Evolutionary conservation across 495 filamentous ascomycete genomes (phyloP).

Genomic region (Lasiosphaeria ovina): DNA sequence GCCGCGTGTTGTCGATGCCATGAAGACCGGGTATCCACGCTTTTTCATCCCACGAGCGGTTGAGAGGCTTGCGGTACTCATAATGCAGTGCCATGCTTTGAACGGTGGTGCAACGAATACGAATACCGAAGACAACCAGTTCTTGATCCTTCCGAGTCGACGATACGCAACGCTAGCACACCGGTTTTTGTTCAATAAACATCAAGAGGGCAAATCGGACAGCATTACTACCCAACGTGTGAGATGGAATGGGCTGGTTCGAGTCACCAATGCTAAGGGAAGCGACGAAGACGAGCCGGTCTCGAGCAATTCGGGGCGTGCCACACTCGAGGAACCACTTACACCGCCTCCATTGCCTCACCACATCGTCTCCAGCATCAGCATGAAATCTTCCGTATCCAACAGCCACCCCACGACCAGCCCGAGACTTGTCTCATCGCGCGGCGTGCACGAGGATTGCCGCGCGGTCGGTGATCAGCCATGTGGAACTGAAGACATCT

Average conservation of each 20-base stretch:
- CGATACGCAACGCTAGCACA: too few species aligned
- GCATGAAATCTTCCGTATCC: too few species aligned
- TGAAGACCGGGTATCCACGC: slow-evolving; percentile 31
- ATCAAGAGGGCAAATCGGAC: too few species aligned
- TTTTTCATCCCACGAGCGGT: slow-evolving; percentile 25
- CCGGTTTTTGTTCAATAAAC: too few species aligned
- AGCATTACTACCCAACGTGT: too few species aligned
- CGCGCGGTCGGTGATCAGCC: background rate
- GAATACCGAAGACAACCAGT: background rate
- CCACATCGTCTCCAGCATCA: too few species aligned
- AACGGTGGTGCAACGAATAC: background rate
- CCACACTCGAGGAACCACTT: too few species aligned
- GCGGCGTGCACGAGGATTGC: background rate
- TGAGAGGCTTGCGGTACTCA: slow-evolving; percentile 4
- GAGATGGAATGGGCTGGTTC: too few species aligned
- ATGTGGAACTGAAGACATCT: slow-evolving; percentile 18
- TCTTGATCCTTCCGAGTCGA: background rate
- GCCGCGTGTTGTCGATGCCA: slow-evolving; percentile 19
- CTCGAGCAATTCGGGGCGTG: too few species aligned
- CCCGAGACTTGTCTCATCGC: background rate
- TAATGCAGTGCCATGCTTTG: background rate
- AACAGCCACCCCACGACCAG: background rate
- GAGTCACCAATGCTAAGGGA: too few species aligned
- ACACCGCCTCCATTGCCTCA: too few species aligned
- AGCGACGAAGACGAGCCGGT: too few species aligned